Evolutionary conservation across 2,329 filamentous ascomycete genomes (phyloP).

Genomic region (Aspergillus puulaauensis): DNA sequence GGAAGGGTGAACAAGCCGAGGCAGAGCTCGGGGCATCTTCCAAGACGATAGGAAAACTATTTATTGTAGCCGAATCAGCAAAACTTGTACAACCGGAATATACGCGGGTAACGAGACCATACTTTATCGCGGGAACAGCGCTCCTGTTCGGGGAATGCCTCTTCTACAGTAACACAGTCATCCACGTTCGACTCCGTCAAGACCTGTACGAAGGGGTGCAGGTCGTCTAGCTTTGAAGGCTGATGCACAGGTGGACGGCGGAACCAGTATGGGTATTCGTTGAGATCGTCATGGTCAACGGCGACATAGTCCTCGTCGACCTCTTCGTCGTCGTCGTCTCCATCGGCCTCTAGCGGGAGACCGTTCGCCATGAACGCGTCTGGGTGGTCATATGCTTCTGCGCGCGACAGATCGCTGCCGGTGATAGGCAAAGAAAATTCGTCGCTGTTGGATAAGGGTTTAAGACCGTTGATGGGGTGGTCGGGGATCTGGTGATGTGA

Average conservation of each 20-base stretch:
- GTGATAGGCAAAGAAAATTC: constrained; percentile 28
- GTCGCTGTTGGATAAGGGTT: constrained; percentile 32
- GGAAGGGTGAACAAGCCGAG: constrained; percentile 73
- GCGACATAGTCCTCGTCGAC: constrained; percentile 43
- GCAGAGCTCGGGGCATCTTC: constrained; percentile 71
- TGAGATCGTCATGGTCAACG: constrained; percentile 42
- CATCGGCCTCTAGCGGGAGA: constrained; percentile 29
- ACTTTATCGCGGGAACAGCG: constrained; percentile 62
- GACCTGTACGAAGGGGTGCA: constrained; percentile 72
- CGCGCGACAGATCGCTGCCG: constrained; percentile 28
- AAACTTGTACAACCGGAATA: not conserved
- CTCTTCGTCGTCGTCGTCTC: constrained; percentile 33
- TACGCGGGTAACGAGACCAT: constrained; percentile 18
- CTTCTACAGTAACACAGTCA: constrained; percentile 58
- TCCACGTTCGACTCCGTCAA: constrained; percentile 58
- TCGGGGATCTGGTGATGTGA: constrained; percentile 28
- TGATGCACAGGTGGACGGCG: constrained; percentile 39
- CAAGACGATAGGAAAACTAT: constrained; percentile 75
- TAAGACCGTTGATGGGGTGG: constrained; percentile 31
- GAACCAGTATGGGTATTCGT: constrained; percentile 43
- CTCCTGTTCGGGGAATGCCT: constrained; percentile 60
- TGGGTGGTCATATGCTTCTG: constrained; percentile 27
- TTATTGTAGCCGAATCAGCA: constrained; percentile 4
- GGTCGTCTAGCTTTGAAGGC: constrained; percentile 51
- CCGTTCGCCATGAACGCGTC: constrained; percentile 30